Conservation (phyloP, 2,329 filamentous ascomycete species). For the Ophiostoma quercus region DNA sequence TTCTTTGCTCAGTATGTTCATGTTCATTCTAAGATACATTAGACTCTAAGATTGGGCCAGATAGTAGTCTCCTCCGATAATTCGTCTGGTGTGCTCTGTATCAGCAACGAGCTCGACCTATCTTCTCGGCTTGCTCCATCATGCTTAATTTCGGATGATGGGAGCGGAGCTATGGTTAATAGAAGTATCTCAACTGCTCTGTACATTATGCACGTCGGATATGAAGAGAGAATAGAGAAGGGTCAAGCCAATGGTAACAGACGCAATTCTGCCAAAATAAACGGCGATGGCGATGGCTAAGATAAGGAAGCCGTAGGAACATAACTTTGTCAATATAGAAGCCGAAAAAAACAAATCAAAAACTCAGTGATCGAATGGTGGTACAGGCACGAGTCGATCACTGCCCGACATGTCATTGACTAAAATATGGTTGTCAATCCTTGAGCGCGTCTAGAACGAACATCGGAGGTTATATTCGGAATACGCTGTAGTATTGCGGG, state of each 20-base stretch:
- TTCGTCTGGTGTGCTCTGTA: not conserved
- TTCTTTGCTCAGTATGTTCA: no score
- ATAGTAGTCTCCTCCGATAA: not conserved
- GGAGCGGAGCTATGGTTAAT: not conserved
- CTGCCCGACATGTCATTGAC: not conserved
- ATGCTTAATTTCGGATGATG: slow-evolving; percentile 7
- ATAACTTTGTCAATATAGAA: not conserved
- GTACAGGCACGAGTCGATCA: not conserved
- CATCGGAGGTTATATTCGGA: not conserved
- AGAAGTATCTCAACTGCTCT: not conserved
- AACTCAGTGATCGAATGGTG: not conserved
- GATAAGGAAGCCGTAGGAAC: not conserved
- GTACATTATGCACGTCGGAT: not conserved
- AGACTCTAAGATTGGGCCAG: not conserved
- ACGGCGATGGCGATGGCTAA: not conserved
- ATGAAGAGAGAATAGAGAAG: not conserved
- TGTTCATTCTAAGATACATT: no score
- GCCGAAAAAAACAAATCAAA: not conserved
- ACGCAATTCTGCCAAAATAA: not conserved
- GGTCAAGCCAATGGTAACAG: not conserved
- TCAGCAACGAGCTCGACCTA: not conserved
- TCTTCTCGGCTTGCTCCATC: not conserved
- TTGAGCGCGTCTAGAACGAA: not conserved
- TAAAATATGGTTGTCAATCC: not conserved
- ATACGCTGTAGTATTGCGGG: not conserved